Evolutionary conservation across 2,329 filamentous ascomycete genomes (phyloP).

Genomic region (Apiospora malaysiana): DNA sequence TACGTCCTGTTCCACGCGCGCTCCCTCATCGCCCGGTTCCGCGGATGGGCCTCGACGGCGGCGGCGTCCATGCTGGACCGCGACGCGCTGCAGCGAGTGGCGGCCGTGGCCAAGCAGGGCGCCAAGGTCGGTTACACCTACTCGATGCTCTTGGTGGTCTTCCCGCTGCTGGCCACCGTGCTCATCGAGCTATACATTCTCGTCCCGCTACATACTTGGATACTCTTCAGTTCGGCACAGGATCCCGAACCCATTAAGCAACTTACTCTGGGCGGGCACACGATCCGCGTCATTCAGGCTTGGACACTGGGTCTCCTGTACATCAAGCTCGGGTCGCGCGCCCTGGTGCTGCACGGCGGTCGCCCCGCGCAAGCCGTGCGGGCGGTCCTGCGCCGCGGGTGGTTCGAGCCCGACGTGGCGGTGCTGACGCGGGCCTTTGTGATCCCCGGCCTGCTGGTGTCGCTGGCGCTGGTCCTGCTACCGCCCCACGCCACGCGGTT

Average conservation of each 20-base stretch:
- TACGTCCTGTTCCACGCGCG: constrained; percentile 65
- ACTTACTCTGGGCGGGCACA: constrained; percentile 56
- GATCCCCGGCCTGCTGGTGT: constrained; percentile 72
- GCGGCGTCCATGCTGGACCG: constrained; percentile 38
- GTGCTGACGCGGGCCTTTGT: constrained; percentile 87
- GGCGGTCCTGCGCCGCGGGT: constrained; percentile 75
- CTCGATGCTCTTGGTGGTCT: constrained; percentile 73
- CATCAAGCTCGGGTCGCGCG: constrained; percentile 76
- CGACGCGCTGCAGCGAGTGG: constrained; percentile 38
- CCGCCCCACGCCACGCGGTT: constrained; percentile 29
- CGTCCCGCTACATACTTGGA: constrained; percentile 83
- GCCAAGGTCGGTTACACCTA: constrained; percentile 74
- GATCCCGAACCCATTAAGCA: constrained; percentile 36
- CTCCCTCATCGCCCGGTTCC: constrained; percentile 42
- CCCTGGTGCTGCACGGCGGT: constrained; percentile 71
- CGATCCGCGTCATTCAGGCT: constrained; percentile 86
- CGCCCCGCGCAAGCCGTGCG: constrained; percentile 77
- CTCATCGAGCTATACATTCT: constrained; percentile 88
- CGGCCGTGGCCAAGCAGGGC: constrained; percentile 39
- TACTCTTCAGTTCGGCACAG: constrained; percentile 47
- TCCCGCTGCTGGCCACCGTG: constrained; percentile 80
- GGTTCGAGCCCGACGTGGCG: constrained; percentile 76
- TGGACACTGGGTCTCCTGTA: constrained; percentile 95
- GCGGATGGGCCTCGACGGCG: constrained; percentile 37
- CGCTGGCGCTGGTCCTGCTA: constrained; percentile 59